Conservation (phyloP, 2,329 filamentous ascomycete genomes). For the Allantophomopsis lycopodina region DNA sequence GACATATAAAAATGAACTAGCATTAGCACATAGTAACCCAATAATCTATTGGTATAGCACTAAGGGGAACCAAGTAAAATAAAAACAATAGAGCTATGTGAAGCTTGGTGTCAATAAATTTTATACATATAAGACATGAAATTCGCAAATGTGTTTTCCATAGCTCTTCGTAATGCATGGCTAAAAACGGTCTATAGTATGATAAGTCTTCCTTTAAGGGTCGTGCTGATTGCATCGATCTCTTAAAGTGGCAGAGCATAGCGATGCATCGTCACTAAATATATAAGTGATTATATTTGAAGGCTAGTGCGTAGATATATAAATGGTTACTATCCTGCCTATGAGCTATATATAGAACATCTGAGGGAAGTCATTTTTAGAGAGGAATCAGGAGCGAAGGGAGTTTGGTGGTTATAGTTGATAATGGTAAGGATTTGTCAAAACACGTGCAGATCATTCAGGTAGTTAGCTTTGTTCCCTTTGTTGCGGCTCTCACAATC, state of each 20-base stretch:
- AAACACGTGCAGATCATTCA: too few species aligned
- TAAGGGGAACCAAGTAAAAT: constrained; percentile 45
- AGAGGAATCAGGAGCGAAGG: constrained; percentile 20
- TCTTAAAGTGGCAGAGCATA: constrained; percentile 33
- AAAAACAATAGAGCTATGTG: too few species aligned
- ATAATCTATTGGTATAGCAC: constrained; percentile 51
- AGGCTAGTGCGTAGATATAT: constrained; percentile 64
- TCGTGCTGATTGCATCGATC: constrained; percentile 44
- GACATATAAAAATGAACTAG: constrained; percentile 38
- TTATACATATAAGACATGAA: constrained; percentile 47
- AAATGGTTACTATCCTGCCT: constrained; percentile 40
- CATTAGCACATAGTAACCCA: constrained; percentile 35
- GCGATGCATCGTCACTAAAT: constrained; percentile 14
- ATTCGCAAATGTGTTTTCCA: constrained; percentile 39
- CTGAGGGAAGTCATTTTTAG: constrained; percentile 32
- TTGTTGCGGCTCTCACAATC: too few species aligned
- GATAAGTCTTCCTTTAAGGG: constrained; percentile 53
- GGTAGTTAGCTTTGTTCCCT: too few species aligned
- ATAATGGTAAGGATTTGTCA: too few species aligned
- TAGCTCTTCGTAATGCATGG: constrained; percentile 29
- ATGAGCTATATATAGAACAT: constrained; percentile 37
- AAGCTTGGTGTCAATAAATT: background rate
- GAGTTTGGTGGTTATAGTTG: constrained; percentile 35
- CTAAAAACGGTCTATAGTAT: constrained; percentile 43
- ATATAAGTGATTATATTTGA: constrained; percentile 50